These are phyloP conservation scores for Cryphonectria japonica DNA, from an alignment of 2,329 filamentous ascomycete species.

Conservation along the genomic window DNA sequence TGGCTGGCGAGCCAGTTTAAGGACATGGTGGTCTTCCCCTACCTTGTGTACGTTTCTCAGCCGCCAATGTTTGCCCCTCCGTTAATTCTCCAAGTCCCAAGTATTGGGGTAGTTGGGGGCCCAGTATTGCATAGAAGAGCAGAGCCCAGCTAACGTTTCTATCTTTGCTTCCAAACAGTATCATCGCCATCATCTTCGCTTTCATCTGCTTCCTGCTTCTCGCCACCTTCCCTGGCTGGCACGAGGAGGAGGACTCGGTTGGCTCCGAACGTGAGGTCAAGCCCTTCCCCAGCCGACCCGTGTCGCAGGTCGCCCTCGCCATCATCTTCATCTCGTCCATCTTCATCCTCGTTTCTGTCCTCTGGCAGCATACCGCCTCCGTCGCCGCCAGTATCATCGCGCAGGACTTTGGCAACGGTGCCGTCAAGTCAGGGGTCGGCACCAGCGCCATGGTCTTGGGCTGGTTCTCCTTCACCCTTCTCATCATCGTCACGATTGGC, in stretches of 20 bases:
- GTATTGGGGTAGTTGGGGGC: too few species aligned
- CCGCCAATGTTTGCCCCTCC: neutral
- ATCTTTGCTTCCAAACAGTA: conserved; percentile 55
- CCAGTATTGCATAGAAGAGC: neutral
- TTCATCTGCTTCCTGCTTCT: conserved; percentile 95
- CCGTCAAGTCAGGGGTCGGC: conserved; percentile 85
- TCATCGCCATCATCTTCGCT: conserved; percentile 96
- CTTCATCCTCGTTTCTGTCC: conserved; percentile 72
- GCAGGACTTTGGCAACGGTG: conserved; percentile 89
- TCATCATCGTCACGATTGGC: conserved; percentile 95
- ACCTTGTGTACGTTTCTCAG: conserved; percentile 73
- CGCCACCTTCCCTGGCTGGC: conserved; percentile 96
- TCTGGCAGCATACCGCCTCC: conserved; percentile 95
- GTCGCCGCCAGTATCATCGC: conserved; percentile 93
- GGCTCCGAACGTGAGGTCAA: conserved; percentile 90
- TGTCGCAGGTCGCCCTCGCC: conserved; percentile 89
- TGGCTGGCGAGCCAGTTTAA: conserved; percentile 98
- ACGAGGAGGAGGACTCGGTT: conserved; percentile 81
- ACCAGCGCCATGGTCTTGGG: conserved; percentile 94
- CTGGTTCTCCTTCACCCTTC: conserved; percentile 92
- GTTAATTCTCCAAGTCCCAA: conserved; percentile 27
- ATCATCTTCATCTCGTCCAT: conserved; percentile 83
- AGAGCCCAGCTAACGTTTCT: neutral
- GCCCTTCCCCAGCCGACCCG: conserved; percentile 88
- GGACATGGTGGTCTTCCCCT: conserved; percentile 97